Percentiles rank a stretch among this genome's conserved stretches.
Evolutionary conservation across 306 rosid species (phyloP).

Genomic region (Senna siamea): DNA sequence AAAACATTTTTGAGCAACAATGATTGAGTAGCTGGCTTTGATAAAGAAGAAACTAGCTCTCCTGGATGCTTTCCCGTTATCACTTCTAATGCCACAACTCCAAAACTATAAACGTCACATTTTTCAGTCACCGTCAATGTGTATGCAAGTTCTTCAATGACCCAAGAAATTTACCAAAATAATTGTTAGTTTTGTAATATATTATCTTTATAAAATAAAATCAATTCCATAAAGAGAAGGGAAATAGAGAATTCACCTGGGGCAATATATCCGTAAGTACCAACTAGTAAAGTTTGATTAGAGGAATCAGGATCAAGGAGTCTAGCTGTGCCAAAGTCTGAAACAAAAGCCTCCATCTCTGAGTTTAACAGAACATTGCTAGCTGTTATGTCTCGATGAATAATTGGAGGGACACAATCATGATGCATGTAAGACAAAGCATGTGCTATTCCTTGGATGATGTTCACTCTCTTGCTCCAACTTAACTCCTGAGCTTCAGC

Average conservation of each 20-base stretch:
- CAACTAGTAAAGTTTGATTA: background rate
- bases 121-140: no score
- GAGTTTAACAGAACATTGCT: no score
- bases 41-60: no score
- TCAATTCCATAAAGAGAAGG: background rate
- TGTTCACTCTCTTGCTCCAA: constrained; percentile 1
- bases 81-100: no score
- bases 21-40: background rate
- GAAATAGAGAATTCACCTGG: background rate
- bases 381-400: no score
- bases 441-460: background rate
- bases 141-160: no score
- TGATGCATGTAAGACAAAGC: constrained; percentile 1
- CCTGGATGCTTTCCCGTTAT: no score
- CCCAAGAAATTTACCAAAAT: no score
- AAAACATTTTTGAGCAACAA: background rate
- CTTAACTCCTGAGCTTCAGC: background rate
- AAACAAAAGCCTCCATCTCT: background rate
- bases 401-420: background rate
- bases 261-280: background rate
- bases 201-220: no score
- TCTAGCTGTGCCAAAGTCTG: background rate
- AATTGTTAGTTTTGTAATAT: no score
- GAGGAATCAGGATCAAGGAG: background rate
- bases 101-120: no score